These are phyloP conservation scores for Asclepias syriaca DNA, from an alignment of 257 asterid species.

Conservation along the genomic window DNA sequence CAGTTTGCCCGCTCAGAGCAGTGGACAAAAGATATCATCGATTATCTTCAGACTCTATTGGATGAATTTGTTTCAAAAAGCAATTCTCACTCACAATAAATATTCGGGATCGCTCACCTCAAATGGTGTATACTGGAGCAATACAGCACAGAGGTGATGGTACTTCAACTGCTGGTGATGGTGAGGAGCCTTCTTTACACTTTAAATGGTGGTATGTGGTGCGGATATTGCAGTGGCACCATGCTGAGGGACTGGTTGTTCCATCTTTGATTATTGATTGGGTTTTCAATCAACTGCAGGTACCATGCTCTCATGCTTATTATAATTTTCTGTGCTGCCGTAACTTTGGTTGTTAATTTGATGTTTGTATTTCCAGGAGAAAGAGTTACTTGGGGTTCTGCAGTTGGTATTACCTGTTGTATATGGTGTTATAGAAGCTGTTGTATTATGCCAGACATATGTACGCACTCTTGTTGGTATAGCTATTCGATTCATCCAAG, in stretches of 20 bases:
- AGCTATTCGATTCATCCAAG: conserved; percentile 74
- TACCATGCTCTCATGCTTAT: conserved; percentile 20
- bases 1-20: conserved; percentile 84
- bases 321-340: neutral
- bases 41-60: conserved; percentile 83
- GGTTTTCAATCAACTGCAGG: conserved; percentile 98
- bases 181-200: conserved; percentile 79
- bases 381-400: conserved; percentile 69
- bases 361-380: conserved; percentile 59
- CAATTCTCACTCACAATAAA: conserved; percentile 51
- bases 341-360: conserved; percentile 1
- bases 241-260: conserved; percentile 80
- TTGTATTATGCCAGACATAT: conserved; percentile 85
- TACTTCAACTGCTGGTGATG: conserved; percentile 40
- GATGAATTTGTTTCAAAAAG: conserved; percentile 77
- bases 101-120: conserved; percentile 63
- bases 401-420: conserved; percentile 90
- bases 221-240: conserved; percentile 93
- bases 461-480: conserved; percentile 70
- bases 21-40: conserved; percentile 95
- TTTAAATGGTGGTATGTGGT: conserved; percentile 98
- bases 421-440: conserved; percentile 84
- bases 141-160: conserved; percentile 53
- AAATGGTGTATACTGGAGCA: conserved; percentile 59
- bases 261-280: conserved; percentile 93